Evolutionary conservation across 257 asterid genomes (phyloP).

Genomic region (Solanum pimpinellifolium): DNA sequence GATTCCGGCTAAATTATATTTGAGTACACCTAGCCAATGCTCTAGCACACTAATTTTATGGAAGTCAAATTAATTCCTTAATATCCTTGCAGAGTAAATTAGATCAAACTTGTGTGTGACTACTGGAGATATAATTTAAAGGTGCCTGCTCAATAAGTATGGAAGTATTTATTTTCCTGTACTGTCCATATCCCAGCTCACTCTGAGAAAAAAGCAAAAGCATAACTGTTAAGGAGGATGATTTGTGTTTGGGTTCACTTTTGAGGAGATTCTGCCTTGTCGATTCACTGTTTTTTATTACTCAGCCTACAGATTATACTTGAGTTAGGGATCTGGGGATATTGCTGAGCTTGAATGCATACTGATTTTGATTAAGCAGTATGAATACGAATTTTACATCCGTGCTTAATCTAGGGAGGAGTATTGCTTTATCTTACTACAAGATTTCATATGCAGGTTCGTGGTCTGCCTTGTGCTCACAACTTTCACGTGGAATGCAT

Average conservation of each 20-base stretch:
- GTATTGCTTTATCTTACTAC: neutral
- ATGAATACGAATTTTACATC: neutral
- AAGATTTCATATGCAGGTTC: constrained; percentile 40
- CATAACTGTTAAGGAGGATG: neutral
- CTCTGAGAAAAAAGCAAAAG: neutral
- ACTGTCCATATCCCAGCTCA: neutral
- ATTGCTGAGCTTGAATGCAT: neutral
- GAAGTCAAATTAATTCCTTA: neutral
- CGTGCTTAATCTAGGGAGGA: neutral
- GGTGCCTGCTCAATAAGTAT: neutral
- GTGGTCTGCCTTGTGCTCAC: constrained; percentile 99
- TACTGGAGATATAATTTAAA: neutral
- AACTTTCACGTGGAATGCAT: constrained; percentile 96
- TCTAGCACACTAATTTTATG: neutral
- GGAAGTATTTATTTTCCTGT: neutral
- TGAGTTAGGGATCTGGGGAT: neutral
- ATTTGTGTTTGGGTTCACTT: neutral
- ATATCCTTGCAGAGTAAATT: neutral
- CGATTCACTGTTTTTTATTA: neutral
- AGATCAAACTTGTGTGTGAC: neutral
- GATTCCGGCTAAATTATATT: neutral
- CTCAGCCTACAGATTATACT: neutral
- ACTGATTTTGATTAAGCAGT: neutral
- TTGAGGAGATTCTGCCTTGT: neutral
- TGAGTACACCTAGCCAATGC: neutral